These are phyloP conservation scores for Hemileia vastatrix DNA, from an alignment of 1,284 basidiomycete genomes.

Conservation along the genomic window DNA sequence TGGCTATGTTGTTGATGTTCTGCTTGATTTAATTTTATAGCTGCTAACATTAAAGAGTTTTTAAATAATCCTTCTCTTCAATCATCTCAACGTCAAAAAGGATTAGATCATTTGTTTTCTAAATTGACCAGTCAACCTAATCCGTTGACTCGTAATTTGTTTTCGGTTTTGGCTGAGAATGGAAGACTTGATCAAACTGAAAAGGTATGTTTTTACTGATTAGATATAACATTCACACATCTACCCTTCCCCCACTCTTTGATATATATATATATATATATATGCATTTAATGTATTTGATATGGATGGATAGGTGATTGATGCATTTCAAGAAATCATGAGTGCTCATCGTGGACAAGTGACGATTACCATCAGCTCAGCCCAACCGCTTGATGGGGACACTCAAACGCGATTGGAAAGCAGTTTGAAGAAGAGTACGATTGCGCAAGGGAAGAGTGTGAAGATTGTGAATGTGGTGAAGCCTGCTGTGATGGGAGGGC, in stretches of 20 bases:
- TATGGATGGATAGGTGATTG: conserved; percentile 55
- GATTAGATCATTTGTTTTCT: conserved; percentile 6
- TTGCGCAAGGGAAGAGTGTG: conserved; percentile 52
- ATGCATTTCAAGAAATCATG: conserved; percentile 83
- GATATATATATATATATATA: neutral
- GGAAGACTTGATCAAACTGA: conserved; percentile 73
- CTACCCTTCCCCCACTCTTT: neutral
- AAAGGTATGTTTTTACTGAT: conserved; percentile 44
- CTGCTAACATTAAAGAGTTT: conserved; percentile 16
- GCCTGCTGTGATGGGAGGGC: conserved; percentile 71
- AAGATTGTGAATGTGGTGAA: conserved; percentile 54
- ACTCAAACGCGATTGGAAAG: conserved; percentile 68
- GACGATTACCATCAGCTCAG: conserved; percentile 83
- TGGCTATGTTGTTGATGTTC: neutral
- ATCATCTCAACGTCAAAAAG: conserved; percentile 18
- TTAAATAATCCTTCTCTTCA: conserved; percentile 22
- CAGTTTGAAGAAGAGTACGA: conserved; percentile 69
- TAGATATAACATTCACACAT: neutral
- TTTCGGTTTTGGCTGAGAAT: conserved; percentile 84
- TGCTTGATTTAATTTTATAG: neutral
- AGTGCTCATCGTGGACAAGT: conserved; percentile 85
- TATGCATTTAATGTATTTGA: neutral
- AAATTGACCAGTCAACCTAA: conserved; percentile 15
- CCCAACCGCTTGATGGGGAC: conserved; percentile 61
- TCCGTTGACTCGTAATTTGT: conserved; percentile 74